phyloP scores from a whole-genome alignment of 805 yeast genomes.

The Sugiyamaella americana region DNA sequence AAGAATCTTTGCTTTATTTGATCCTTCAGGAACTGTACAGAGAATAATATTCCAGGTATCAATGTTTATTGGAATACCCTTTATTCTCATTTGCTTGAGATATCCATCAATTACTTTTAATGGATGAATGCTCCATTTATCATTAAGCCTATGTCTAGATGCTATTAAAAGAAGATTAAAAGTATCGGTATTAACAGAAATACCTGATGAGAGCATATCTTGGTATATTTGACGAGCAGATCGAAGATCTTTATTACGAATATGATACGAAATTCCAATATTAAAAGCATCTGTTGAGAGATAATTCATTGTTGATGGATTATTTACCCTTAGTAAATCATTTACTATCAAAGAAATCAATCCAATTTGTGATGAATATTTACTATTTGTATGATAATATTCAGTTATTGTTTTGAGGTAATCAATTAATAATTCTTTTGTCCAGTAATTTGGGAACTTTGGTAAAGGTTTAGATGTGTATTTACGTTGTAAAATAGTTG shows the following conservation, averaged over 20 bases:
- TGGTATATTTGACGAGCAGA: constrained; percentile 18
- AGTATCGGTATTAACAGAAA: constrained; percentile 12
- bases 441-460: constrained; percentile 8
- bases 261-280: constrained; percentile 18
- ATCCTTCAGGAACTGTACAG: constrained; percentile 6
- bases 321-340: constrained; percentile 20
- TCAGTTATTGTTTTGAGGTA: constrained; percentile 6
- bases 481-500: background rate
- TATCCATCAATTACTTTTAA: constrained; percentile 5
- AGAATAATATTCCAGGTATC: constrained; percentile 23
- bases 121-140: constrained; percentile 14
- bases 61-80: constrained; percentile 13
- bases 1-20: constrained; percentile 6
- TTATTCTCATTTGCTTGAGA: constrained; percentile 14
- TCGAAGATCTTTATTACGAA: constrained; percentile 11
- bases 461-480: constrained; percentile 3
- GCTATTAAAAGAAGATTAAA: constrained; percentile 18
- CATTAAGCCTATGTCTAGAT: constrained; percentile 3
- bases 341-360: constrained; percentile 9
- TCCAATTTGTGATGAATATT: constrained; percentile 3
- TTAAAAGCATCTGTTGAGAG: constrained; percentile 19
- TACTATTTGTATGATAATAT: constrained; percentile 1
- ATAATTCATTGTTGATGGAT: constrained; percentile 10
- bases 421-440: background rate
- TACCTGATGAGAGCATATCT: constrained; percentile 12